Base-by-base conservation (phyloP, 2,329 filamentous ascomycete genomes). In the Clathrospora elynae region DNA sequence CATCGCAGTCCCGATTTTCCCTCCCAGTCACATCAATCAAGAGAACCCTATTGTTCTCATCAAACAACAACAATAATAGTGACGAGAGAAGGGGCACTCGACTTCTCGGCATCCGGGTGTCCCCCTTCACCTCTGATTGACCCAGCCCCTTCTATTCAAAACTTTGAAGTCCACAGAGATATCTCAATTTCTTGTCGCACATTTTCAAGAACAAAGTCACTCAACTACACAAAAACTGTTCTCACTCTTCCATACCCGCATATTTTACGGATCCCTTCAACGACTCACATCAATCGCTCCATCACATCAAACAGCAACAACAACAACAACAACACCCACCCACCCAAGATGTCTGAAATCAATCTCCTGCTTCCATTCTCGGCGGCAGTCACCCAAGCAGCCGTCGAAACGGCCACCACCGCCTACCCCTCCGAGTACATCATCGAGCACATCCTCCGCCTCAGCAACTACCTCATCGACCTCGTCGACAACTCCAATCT, bases 371-470 rank as follows among this genome's bases (percentile, higher is more conserved):
- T 51, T 5, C 24, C 29, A 3, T 55, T 60, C 19, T 42, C 48
- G 1, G 24, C 44, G 7, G 51, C 61, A 14, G 41, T 61, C 14
- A 55, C 51, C 10, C 45, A 55, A 11, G 42, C 35, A 9, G 45
- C 37, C 2, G 50, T 59, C 8, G 40, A 55, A 18, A 35, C 37
- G 14, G 28, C 48, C 6, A 28, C 16, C 5, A 19, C 28, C 8
- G 11, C 30, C 22, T 52, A 38, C 16, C 46, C 55, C 6, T 18
- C 45, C 4, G 35, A 46, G n/a, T 46, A 52, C n/a, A 40, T 60
- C 40, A 55, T 59, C 23, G 34, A 49, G 18, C 53, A 57, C 10
- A 44, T 66, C 5, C 45, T 59, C 23, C 41, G 38, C 8, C 43
- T 61, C 11, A 49, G 43, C 37, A 22, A 12, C 22, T 46, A 58